These are phyloP conservation scores for Aegilops longissima DNA, from an alignment of 176 grass and related monocot species.

Conservation along the genomic window DNA sequence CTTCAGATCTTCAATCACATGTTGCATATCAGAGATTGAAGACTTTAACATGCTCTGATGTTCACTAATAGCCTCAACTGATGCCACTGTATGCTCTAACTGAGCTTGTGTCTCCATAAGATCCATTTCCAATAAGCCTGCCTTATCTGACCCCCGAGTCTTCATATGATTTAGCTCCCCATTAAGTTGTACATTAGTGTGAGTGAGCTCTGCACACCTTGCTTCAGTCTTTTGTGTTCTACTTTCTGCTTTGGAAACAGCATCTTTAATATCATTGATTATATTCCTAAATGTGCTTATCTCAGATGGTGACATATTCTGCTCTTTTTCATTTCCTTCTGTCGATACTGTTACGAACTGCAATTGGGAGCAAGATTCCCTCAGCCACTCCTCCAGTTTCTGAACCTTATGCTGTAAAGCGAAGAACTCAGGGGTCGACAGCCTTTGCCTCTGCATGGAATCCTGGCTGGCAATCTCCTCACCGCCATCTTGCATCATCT, in stretches of 20 bases:
- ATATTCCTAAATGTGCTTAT: constrained; percentile 21
- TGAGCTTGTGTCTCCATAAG: constrained; percentile 68
- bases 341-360: background rate
- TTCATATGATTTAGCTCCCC: constrained; percentile 41
- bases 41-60: constrained; percentile 59
- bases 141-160: constrained; percentile 49
- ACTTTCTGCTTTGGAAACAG: constrained; percentile 51
- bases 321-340: constrained; percentile 12
- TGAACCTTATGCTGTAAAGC: constrained; percentile 39
- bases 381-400: constrained; percentile 38
- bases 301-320: constrained; percentile 1
- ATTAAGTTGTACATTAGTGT: constrained; percentile 46
- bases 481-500: background rate
- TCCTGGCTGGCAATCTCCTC: constrained; percentile 4
- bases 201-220: constrained; percentile 44
- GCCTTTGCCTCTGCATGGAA: background rate
- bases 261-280: constrained; percentile 44
- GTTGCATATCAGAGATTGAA: constrained; percentile 71
- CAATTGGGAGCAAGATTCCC: constrained; percentile 7
- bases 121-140: constrained; percentile 51
- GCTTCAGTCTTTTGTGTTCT: constrained; percentile 44
- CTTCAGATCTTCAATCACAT: constrained; percentile 66
- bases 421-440: constrained; percentile 26
- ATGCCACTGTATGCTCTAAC: constrained; percentile 71
- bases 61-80: constrained; percentile 73